phyloP scores from a whole-genome alignment of 2,329 filamentous ascomycete genomes.

The Calycina herbarum region DNA sequence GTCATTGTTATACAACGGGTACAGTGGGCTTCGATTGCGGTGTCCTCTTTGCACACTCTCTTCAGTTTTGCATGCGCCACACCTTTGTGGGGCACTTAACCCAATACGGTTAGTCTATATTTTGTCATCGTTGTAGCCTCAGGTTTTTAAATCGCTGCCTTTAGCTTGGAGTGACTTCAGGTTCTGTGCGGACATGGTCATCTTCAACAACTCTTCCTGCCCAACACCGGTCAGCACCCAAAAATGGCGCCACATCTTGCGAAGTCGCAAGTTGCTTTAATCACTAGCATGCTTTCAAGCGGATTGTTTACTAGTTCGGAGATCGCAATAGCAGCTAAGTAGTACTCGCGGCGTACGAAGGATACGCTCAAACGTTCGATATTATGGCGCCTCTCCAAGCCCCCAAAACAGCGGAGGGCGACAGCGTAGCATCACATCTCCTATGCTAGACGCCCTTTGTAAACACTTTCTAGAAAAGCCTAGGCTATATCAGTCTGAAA shows the following conservation, averaged over 20 bases:
- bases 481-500: conserved; percentile 26
- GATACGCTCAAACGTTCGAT: conserved; percentile 19
- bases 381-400: conserved; percentile 25
- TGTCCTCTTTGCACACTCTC: too few species aligned
- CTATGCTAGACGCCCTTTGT: conserved; percentile 28
- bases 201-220: not conserved
- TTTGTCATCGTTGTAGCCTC: too few species aligned
- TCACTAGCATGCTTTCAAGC: conserved; percentile 12
- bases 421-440: conserved; percentile 26
- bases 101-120: too few species aligned
- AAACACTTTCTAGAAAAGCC: conserved; percentile 28
- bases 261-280: conserved; percentile 10
- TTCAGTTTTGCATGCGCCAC: too few species aligned
- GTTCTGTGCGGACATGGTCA: not conserved
- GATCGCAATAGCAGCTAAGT: conserved; percentile 14
- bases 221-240: conserved; percentile 1
- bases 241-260: conserved; percentile 10
- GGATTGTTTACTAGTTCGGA: conserved; percentile 11
- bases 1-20: too few species aligned
- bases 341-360: not conserved
- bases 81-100: too few species aligned
- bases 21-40: too few species aligned
- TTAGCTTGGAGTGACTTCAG: not conserved
- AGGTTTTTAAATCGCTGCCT: too few species aligned
- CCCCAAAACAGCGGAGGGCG: conserved; percentile 26